Conservation (phyloP, 1,284 basidiomycete genomes). For the Ganoderma leucocontextum region DNA sequence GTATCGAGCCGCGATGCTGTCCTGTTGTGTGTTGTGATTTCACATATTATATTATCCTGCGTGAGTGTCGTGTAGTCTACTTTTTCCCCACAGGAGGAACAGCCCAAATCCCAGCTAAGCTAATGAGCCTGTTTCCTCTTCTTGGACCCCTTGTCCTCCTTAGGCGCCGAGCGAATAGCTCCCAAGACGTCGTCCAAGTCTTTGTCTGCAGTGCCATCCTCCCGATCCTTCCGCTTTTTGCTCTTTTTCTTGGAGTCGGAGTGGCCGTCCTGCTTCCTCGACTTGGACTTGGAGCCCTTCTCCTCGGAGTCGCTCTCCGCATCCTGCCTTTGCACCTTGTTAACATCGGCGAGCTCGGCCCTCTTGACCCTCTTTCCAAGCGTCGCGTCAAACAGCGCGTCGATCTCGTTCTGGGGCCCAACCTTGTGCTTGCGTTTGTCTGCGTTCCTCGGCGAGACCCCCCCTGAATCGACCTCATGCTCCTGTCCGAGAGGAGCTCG, state of each 20-base stretch:
- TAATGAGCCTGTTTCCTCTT: conserved; percentile 38
- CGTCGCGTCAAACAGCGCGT: conserved; percentile 67
- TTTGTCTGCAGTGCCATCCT: conserved; percentile 37
- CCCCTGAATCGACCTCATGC: neutral
- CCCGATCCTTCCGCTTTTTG: conserved; percentile 28
- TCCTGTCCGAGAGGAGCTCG: neutral
- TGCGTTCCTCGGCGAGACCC: neutral
- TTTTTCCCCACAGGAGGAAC: neutral
- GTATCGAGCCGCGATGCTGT: neutral
- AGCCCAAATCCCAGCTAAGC: neutral
- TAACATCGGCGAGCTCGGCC: conserved; percentile 46
- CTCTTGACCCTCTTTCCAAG: conserved; percentile 67
- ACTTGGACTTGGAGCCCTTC: neutral
- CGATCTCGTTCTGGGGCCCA: conserved; percentile 68
- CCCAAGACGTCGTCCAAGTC: conserved; percentile 50
- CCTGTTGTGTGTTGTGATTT: neutral
- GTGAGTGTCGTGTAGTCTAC: conserved; percentile 1
- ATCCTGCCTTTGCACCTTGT: neutral
- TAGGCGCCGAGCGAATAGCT: conserved; percentile 54
- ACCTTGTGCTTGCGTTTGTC: conserved; percentile 35
- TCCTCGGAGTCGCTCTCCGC: neutral
- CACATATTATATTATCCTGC: neutral
- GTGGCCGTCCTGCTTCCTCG: neutral
- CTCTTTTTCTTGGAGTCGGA: conserved; percentile 30
- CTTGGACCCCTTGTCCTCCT: conserved; percentile 41